phyloP scores from a whole-genome alignment of 352 stramenopile genomes.

The Pythium diclinum region DNA sequence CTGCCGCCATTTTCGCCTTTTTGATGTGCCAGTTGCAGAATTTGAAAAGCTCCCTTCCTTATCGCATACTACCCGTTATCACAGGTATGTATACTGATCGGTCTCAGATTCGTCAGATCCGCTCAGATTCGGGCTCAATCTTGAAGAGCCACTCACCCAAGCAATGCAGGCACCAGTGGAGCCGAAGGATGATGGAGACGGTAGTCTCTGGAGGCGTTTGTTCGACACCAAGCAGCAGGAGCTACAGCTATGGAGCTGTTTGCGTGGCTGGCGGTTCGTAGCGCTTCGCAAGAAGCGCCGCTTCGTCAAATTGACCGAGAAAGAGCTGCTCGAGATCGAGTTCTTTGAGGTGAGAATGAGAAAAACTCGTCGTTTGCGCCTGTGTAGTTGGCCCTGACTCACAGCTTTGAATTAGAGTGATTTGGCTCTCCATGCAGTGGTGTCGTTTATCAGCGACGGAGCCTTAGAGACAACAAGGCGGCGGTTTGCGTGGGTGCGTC shows the following conservation, averaged over 20 bases:
- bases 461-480: not conserved
- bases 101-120: not conserved
- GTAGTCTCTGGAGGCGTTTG: constrained; percentile 36
- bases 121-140: constrained; percentile 17
- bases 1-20: constrained; percentile 28
- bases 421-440: constrained; percentile 42
- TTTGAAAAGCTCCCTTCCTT: constrained; percentile 19
- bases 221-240: constrained; percentile 22
- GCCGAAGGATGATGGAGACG: not conserved
- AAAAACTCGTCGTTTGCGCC: too few relatives aligned
- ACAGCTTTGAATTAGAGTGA: constrained; percentile 29
- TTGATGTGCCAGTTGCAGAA: not conserved
- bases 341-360: constrained; percentile 51
- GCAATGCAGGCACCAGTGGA: not conserved
- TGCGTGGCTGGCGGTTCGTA: constrained; percentile 43
- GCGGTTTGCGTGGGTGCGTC: constrained; percentile 36
- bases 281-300: constrained; percentile 44
- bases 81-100: constrained; percentile 2
- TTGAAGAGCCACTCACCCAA: constrained; percentile 15
- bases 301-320: constrained; percentile 19
- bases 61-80: constrained; percentile 21
- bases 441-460: constrained; percentile 11
- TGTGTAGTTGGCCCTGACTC: too few relatives aligned
- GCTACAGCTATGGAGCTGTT: constrained; percentile 38
- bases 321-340: constrained; percentile 36